A percentile compares a stretch with the other conserved stretches of the same genome.
Conservation (phyloP, 352 stramenopile genomes). For the Phytophthora hibernalis region DNA sequence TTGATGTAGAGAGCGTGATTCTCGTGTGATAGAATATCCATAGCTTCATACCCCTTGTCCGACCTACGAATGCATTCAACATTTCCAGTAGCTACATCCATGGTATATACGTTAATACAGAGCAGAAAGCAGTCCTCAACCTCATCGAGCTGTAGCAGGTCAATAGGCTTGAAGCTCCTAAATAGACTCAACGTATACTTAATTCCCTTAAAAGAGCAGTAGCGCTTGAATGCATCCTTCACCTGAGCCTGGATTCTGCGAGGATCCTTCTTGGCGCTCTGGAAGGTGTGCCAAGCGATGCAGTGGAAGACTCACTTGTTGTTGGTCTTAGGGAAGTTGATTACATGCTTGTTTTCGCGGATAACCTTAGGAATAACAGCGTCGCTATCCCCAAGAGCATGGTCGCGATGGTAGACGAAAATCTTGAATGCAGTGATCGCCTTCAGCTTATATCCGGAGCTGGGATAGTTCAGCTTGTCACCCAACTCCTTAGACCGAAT, state of each 20-base stretch:
- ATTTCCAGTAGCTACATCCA: too few species aligned
- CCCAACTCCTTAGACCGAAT: slow-evolving; percentile 17
- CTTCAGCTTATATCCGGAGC: slow-evolving; percentile 1
- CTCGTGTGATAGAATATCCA: too few species aligned
- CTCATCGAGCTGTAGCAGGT: slow-evolving; percentile 4
- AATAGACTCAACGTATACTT: slow-evolving; percentile 9
- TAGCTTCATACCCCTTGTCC: too few species aligned
- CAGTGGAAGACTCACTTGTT: slow-evolving; percentile 8
- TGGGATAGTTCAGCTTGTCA: slow-evolving; percentile 15
- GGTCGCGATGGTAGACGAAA: slow-evolving; percentile 21
- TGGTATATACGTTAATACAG: too few species aligned
- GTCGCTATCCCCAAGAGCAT: slow-evolving; percentile 22
- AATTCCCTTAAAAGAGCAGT: slow-evolving; percentile 2
- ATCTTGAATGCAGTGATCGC: slow-evolving; percentile 17
- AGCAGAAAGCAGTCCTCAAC: too few species aligned
- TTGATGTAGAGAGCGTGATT: slow-evolving; percentile 35
- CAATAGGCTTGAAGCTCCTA: slow-evolving; percentile 9
- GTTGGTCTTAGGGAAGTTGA: slow-evolving; percentile 36
- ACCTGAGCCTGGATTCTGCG: too few species aligned
- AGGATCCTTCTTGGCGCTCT: too few species aligned
- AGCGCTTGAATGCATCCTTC: too few species aligned
- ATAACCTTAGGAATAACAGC: slow-evolving; percentile 28
- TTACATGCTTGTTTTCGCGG: slow-evolving; percentile 27
- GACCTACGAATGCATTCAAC: too few species aligned
- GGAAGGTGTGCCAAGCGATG: too few species aligned